Percentiles rank a stretch among this genome's conserved stretches.
These are phyloP conservation scores for Tricholoma terreum DNA, from an alignment of 768 basidiomycete species.

Conservation along the genomic window DNA sequence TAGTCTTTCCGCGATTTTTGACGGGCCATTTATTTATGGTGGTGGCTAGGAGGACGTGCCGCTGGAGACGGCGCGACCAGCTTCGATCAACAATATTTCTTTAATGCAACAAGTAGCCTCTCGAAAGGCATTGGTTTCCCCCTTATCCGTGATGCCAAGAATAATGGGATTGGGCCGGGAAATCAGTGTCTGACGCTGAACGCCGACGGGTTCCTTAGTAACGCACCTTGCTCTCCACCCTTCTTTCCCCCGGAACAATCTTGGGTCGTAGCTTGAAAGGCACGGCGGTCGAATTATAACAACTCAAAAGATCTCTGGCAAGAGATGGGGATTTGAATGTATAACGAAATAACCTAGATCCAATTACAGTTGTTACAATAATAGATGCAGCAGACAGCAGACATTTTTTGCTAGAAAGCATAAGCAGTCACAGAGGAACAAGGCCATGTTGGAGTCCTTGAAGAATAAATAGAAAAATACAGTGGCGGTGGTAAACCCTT, in stretches of 20 bases:
- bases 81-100: slow-evolving; percentile 25
- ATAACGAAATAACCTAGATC: neutral
- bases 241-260: slow-evolving; percentile 22
- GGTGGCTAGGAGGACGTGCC: slow-evolving; percentile 21
- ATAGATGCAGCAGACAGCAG: neutral
- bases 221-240: slow-evolving; percentile 25
- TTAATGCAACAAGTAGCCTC: slow-evolving; percentile 17
- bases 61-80: slow-evolving; percentile 24
- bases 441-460: neutral
- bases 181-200: slow-evolving; percentile 24
- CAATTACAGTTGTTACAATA: neutral
- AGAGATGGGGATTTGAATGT: too few relatives aligned
- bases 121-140: slow-evolving; percentile 22
- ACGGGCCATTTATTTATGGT: neutral
- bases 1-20: neutral
- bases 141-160: slow-evolving; percentile 17
- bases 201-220: slow-evolving; percentile 22
- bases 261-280: slow-evolving; percentile 13
- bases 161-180: slow-evolving; percentile 23
- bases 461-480: neutral
- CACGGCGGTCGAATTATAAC: neutral
- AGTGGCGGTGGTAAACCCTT: neutral
- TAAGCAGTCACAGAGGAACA: neutral
- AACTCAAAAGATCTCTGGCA: neutral
- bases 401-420: neutral